phyloP scores from a whole-genome alignment of 352 stramenopile species.

The Phytophthora crassamura region DNA sequence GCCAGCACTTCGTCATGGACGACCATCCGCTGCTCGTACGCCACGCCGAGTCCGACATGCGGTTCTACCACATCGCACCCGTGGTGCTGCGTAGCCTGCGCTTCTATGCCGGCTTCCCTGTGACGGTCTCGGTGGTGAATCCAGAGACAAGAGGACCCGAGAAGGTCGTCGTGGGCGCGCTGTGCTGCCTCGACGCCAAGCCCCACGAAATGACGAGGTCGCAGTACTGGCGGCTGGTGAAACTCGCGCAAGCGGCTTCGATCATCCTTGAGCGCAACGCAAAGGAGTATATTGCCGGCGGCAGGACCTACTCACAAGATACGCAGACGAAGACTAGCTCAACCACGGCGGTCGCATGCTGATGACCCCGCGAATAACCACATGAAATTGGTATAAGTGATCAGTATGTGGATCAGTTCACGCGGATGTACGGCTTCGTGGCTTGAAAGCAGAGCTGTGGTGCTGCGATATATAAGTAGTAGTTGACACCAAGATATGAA shows the following conservation, averaged over 20 bases:
- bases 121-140: constrained; percentile 20
- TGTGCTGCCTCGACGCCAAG: constrained; percentile 45
- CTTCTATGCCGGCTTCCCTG: constrained; percentile 49
- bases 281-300: constrained; percentile 14
- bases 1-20: constrained; percentile 54
- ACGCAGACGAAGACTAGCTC: background rate
- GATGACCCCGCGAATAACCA: no score
- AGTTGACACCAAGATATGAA: no score
- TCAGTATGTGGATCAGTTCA: no score
- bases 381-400: no score
- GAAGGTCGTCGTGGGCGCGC: constrained; percentile 34
- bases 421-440: no score
- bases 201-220: constrained; percentile 38
- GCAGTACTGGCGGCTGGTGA: constrained; percentile 48
- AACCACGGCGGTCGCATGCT: constrained; percentile 18
- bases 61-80: constrained; percentile 43
- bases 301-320: constrained; percentile 7
- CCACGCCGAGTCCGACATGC: constrained; percentile 47
- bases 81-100: constrained; percentile 29
- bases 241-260: constrained; percentile 39
- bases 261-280: constrained; percentile 32
- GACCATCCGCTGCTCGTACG: constrained; percentile 41
- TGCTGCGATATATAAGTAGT: no score
- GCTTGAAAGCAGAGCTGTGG: no score
- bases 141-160: constrained; percentile 1